Conservation (phyloP, 345 rosid species). For the Populus davidiana region DNA sequence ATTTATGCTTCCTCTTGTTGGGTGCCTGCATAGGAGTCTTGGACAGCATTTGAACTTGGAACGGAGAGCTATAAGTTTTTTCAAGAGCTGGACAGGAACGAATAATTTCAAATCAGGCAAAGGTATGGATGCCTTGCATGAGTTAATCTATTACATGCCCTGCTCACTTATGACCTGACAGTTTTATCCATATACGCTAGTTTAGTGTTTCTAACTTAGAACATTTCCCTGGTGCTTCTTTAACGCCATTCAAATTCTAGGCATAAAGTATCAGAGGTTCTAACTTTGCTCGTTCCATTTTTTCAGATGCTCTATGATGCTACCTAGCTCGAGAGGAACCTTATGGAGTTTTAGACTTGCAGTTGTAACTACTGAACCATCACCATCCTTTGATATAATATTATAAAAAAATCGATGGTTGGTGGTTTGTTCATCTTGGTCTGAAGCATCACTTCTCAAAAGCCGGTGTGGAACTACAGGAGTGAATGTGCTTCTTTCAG, state of each 20-base stretch:
- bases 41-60: background rate
- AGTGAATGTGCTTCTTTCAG: background rate
- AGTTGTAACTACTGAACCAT: background rate
- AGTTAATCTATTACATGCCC: background rate
- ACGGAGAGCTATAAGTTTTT: background rate
- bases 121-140: background rate
- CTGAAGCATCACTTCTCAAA: background rate
- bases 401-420: conserved; percentile 1
- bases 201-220: background rate
- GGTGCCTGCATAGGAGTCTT: conserved; percentile 48
- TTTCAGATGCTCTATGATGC: background rate
- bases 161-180: background rate
- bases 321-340: background rate
- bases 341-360: background rate
- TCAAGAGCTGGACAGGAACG: background rate
- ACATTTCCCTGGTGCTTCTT: background rate
- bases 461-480: background rate
- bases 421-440: background rate
- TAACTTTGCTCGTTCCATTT: background rate
- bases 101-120: background rate
- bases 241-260: background rate
- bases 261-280: background rate
- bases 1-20: conserved; percentile 72
- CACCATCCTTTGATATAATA: background rate
- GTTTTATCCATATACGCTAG: background rate